Conservation (phyloP, 2,329 filamentous ascomycete genomes). For the Didymella arachidicola region DNA sequence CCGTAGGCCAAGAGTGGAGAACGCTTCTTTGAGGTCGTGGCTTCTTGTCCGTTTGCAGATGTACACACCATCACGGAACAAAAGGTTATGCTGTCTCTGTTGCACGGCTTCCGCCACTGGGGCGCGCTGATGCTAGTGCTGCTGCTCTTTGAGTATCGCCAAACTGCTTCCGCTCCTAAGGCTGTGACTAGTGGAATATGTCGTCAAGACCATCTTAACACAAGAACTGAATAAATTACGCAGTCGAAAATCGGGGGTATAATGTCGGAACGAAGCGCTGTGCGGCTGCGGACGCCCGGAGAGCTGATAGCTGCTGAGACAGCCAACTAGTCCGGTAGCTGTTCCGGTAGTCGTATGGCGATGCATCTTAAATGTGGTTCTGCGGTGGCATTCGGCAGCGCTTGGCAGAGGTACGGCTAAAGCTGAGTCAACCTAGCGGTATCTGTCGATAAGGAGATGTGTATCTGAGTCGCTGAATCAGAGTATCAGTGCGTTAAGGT, state of each 20-base stretch:
- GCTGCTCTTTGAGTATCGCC: constrained; percentile 3
- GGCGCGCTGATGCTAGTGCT: neutral
- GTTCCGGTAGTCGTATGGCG: neutral
- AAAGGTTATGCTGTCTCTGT: neutral
- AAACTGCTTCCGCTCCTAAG: constrained; percentile 19
- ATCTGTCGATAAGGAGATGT: neutral
- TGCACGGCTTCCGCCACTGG: neutral
- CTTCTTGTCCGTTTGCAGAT: constrained; percentile 22
- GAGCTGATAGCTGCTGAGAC: constrained; percentile 6
- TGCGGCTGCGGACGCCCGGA: constrained; percentile 1
- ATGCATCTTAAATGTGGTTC: neutral
- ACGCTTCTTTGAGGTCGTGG: neutral
- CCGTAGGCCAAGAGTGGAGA: constrained; percentile 13
- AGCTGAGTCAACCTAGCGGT: neutral
- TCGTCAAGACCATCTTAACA: constrained; percentile 36
- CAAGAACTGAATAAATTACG: constrained; percentile 31
- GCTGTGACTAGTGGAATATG: constrained; percentile 19
- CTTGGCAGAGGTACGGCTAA: neutral
- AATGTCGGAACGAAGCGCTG: constrained; percentile 29
- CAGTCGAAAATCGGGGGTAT: constrained; percentile 39
- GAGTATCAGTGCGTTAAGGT: constrained; percentile 59
- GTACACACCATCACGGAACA: neutral
- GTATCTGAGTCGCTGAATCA: constrained; percentile 30
- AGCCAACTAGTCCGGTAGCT: neutral
- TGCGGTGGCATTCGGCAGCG: neutral